A percentile compares a stretch with the other conserved stretches of the same genome.
Conservation (phyloP, 2,329 filamentous ascomycete genomes). For the Arachnopeziza araneosa region DNA sequence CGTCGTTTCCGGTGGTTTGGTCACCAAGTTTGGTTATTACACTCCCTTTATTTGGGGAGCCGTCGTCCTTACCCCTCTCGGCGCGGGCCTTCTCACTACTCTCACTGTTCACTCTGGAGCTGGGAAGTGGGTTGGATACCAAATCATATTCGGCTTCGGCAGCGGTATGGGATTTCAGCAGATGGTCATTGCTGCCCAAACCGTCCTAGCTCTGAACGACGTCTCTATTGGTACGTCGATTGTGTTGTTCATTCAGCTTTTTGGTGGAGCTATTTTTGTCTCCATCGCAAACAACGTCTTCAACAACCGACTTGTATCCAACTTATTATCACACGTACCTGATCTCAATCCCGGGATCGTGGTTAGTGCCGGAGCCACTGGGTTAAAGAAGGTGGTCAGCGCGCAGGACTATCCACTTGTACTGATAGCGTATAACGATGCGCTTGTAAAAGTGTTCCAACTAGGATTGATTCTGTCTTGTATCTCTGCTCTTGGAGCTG, state of each 20-base stretch:
- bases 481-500: neutral
- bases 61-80: constrained; percentile 19
- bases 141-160: constrained; percentile 20
- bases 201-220: constrained; percentile 13
- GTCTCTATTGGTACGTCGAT: constrained; percentile 23
- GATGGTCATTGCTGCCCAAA: constrained; percentile 18
- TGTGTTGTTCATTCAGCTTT: constrained; percentile 29
- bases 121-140: constrained; percentile 31
- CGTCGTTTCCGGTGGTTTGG: constrained; percentile 11
- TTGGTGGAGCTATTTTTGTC: constrained; percentile 31
- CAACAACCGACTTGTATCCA: constrained; percentile 44
- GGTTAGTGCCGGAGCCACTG: neutral
- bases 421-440: neutral
- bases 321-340: constrained; percentile 38
- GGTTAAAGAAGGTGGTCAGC: neutral
- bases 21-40: constrained; percentile 21
- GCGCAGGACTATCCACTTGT: neutral
- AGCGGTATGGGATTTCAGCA: constrained; percentile 20
- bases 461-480: constrained; percentile 1
- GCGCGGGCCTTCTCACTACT: constrained; percentile 35
- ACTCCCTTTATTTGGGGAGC: constrained; percentile 37
- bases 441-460: neutral
- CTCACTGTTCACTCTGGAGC: constrained; percentile 30
- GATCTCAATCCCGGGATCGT: constrained; percentile 31
- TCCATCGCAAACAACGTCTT: constrained; percentile 24